Percentiles rank a stretch among this genome's conserved stretches.
These are phyloP conservation scores for Pycnococcus provasolii DNA, from an alignment of 139 green algal species.

Conservation along the genomic window DNA sequence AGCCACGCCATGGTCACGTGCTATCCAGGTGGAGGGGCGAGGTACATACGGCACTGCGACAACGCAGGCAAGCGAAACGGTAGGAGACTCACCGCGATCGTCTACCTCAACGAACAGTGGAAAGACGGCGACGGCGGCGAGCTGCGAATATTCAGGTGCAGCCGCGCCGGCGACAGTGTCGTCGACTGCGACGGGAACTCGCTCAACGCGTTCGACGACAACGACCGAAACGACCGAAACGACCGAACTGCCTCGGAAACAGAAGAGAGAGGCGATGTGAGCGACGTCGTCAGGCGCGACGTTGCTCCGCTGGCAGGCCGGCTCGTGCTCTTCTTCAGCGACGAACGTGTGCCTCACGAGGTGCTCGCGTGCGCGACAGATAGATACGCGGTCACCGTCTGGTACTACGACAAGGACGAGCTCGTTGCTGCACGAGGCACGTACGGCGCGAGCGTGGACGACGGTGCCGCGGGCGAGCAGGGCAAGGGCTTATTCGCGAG, in stretches of 20 bases:
- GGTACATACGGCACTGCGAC: constrained; percentile 2
- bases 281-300: not conserved
- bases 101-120: constrained; percentile 9
- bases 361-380: not conserved
- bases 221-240: not conserved
- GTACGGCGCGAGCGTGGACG: not conserved
- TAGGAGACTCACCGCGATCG: not conserved
- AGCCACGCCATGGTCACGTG: not conserved
- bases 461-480: too few species aligned
- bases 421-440: not conserved
- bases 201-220: not conserved
- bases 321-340: not conserved
- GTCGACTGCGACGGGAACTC: not conserved
- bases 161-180: not conserved
- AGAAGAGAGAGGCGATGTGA: not conserved
- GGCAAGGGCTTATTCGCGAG: too few species aligned
- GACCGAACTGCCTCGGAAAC: too few species aligned
- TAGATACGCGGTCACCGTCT: constrained; percentile 2
- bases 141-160: not conserved
- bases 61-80: not conserved
- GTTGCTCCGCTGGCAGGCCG: not conserved
- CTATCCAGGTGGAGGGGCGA: not conserved
- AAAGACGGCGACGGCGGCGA: constrained; percentile 10
- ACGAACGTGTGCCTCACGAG: constrained; percentile 2
- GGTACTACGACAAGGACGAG: constrained; percentile 2